A percentile compares a stretch with the other conserved stretches of the same genome.
Evolutionary conservation across 176 grass and related monocot genomes (phyloP).

Genomic region (Carex myosuroides): DNA sequence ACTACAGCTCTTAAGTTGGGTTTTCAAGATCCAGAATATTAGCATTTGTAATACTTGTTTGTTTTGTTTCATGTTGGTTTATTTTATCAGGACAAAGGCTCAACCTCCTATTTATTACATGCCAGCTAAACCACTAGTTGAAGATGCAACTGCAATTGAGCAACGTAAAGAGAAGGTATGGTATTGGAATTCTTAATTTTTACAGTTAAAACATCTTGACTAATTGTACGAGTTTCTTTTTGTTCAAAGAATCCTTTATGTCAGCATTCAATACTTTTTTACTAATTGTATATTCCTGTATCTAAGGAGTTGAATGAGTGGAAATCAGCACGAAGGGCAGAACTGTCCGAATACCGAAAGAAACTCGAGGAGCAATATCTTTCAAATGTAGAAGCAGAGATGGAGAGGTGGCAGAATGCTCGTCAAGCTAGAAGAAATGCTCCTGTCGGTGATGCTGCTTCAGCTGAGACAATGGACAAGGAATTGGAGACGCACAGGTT

Average conservation of each 20-base stretch:
- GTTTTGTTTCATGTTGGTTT: slow-evolving; percentile 28
- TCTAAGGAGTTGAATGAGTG: slow-evolving; percentile 65
- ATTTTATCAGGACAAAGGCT: slow-evolving; percentile 80
- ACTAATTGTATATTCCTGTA: background rate
- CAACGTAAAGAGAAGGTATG: slow-evolving; percentile 67
- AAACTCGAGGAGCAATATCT: slow-evolving; percentile 77
- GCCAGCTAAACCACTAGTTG: slow-evolving; percentile 65
- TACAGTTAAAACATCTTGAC: background rate
- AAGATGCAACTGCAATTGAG: slow-evolving; percentile 52
- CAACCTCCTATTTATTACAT: slow-evolving; percentile 93
- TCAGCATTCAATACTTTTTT: background rate
- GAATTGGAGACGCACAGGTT: slow-evolving; percentile 81
- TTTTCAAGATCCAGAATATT: slow-evolving; percentile 19
- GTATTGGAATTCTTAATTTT: slow-evolving; percentile 1
- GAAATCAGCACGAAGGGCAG: slow-evolving; percentile 58
- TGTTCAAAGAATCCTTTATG: background rate
- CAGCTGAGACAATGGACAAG: slow-evolving; percentile 94
- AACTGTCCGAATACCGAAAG: slow-evolving; percentile 72
- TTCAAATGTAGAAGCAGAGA: slow-evolving; percentile 67
- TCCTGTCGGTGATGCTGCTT: slow-evolving; percentile 33
- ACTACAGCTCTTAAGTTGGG: slow-evolving; percentile 18
- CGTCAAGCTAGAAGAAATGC: slow-evolving; percentile 34
- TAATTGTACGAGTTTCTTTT: slow-evolving; percentile 8
- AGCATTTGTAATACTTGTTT: slow-evolving; percentile 15
- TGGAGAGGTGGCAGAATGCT: slow-evolving; percentile 80